phyloP scores from a whole-genome alignment of 2,329 filamentous ascomycete species.

The Alternaria panax region DNA sequence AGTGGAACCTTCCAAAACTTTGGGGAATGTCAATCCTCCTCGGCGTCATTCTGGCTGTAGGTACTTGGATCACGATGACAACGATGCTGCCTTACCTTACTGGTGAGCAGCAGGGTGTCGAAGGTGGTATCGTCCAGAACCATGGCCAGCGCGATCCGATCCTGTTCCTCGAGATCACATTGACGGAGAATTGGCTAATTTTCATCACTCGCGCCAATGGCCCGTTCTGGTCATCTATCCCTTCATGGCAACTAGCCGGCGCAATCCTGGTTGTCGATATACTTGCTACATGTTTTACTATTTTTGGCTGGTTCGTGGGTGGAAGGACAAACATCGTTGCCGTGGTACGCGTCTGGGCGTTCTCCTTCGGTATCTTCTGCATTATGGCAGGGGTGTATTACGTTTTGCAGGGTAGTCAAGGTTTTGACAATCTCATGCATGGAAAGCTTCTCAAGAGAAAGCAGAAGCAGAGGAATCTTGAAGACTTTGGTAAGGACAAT shows the following conservation, averaged over 20 bases:
- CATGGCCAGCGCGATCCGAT: slow-evolving; percentile 82
- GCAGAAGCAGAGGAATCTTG: slow-evolving; percentile 82
- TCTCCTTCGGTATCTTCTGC: slow-evolving; percentile 89
- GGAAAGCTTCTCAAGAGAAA: slow-evolving; percentile 83
- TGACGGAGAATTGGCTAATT: slow-evolving; percentile 95
- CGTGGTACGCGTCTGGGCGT: slow-evolving; percentile 88
- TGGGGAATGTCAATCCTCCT: slow-evolving; percentile 92
- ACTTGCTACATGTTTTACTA: slow-evolving; percentile 82
- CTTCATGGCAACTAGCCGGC: slow-evolving; percentile 82
- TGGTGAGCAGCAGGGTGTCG: slow-evolving; percentile 58
- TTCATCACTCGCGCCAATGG: slow-evolving; percentile 95
- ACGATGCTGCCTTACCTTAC: slow-evolving; percentile 71
- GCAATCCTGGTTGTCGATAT: slow-evolving; percentile 85
- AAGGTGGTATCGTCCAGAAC: slow-evolving; percentile 89
- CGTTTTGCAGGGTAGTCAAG: slow-evolving; percentile 77
- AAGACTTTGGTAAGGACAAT: slow-evolving; percentile 80
- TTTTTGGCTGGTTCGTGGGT: slow-evolving; percentile 82
- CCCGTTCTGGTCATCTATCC: slow-evolving; percentile 88
- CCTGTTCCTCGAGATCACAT: slow-evolving; percentile 86
- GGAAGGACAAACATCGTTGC: slow-evolving; percentile 78
- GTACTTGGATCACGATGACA: slow-evolving; percentile 88
- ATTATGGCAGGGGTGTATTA: slow-evolving; percentile 81
- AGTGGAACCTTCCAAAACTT: slow-evolving; percentile 93
- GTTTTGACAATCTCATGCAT: slow-evolving; percentile 93
- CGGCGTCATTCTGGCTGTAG: slow-evolving; percentile 79